Conservation (phyloP, 2,329 filamentous ascomycete species). For the Fusarium scirpi region DNA sequence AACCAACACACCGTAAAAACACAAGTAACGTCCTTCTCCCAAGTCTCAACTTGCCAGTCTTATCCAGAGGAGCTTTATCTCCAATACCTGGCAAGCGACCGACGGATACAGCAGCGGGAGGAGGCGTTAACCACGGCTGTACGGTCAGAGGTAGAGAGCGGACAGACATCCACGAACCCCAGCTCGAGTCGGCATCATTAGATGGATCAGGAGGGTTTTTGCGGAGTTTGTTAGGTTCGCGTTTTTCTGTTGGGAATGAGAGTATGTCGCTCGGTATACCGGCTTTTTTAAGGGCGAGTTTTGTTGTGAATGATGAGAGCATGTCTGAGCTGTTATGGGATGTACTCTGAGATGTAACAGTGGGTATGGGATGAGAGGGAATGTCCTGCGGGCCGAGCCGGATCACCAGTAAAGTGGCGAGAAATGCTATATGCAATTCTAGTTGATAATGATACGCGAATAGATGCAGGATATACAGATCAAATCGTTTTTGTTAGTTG, state of each 20-base stretch:
- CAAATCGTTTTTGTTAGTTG: neutral
- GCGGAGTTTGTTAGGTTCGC: conserved; percentile 51
- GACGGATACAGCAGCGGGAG: conserved; percentile 63
- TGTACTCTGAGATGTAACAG: conserved; percentile 14
- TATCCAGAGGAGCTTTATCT: conserved; percentile 61
- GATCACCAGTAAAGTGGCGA: neutral
- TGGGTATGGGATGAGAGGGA: neutral
- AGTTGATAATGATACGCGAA: too few relatives aligned
- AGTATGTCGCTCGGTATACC: conserved; percentile 66
- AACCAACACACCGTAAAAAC: conserved; percentile 67
- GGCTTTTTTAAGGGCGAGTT: conserved; percentile 68
- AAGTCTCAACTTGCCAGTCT: conserved; percentile 58
- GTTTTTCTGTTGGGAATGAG: conserved; percentile 49
- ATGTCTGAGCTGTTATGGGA: conserved; percentile 51
- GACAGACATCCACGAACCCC: conserved; percentile 63
- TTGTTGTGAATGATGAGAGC: conserved; percentile 68
- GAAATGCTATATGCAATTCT: neutral
- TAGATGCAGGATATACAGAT: neutral
- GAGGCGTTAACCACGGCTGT: conserved; percentile 65
- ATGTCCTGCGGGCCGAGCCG: neutral
- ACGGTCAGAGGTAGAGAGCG: conserved; percentile 64
- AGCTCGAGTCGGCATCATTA: conserved; percentile 49
- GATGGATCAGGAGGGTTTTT: conserved; percentile 49
- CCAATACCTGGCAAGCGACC: conserved; percentile 61
- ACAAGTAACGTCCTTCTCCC: conserved; percentile 61